Evolutionary conservation across 2,329 filamentous ascomycete species (phyloP).

Genomic region (Fusarium nanum): DNA sequence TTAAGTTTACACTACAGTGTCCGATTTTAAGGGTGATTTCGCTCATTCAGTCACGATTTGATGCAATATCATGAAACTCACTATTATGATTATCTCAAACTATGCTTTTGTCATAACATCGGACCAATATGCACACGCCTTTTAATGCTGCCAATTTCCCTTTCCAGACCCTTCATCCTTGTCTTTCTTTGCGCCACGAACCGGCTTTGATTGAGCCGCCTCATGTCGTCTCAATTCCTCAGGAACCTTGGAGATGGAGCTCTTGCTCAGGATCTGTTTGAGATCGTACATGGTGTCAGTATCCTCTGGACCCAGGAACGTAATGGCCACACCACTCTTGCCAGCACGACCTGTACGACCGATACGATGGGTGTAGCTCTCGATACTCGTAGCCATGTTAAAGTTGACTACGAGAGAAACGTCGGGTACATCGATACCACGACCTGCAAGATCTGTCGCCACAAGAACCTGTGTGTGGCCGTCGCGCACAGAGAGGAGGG

Average conservation of each 20-base stretch:
- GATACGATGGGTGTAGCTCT: constrained; percentile 96
- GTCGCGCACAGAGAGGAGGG: constrained; percentile 83
- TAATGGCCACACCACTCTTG: constrained; percentile 95
- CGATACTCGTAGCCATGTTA: constrained; percentile 95
- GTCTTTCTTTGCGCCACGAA: constrained; percentile 51
- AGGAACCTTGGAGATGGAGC: constrained; percentile 85
- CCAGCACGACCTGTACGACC: constrained; percentile 97
- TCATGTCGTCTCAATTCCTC: constrained; percentile 92
- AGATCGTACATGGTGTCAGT: constrained; percentile 91
- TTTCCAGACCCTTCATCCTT: constrained; percentile 45
- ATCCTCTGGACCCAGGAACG: constrained; percentile 93
- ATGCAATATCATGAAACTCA: neutral
- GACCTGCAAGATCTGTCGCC: constrained; percentile 92
- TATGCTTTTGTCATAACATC: neutral
- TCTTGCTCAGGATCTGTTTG: constrained; percentile 95
- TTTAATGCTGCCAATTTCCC: constrained; percentile 42
- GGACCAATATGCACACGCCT: neutral
- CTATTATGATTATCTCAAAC: neutral
- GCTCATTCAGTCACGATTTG: neutral
- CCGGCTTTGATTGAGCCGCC: constrained; percentile 85
- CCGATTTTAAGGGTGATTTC: neutral
- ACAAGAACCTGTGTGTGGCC: constrained; percentile 89
- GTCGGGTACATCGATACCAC: constrained; percentile 97
- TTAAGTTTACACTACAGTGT: constrained; percentile 8
- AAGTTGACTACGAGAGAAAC: constrained; percentile 97